Base-by-base conservation (phyloP, 768 basidiomycete genomes). In the Amanita thiersii region DNA sequence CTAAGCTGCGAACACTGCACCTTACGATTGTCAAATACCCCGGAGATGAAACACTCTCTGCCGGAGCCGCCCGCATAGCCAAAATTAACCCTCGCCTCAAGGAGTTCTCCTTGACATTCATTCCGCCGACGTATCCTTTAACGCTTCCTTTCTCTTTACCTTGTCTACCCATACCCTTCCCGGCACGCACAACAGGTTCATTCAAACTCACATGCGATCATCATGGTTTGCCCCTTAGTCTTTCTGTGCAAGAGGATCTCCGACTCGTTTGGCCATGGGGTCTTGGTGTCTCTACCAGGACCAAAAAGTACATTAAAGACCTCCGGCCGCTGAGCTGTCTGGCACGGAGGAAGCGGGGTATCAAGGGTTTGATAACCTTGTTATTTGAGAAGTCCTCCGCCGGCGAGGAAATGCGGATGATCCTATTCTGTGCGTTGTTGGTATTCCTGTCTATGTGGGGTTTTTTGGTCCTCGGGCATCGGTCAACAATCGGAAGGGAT, bases 1-100 rank as follows among this genome's bases (percentile, higher is more conserved):
- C 70, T 21, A 79, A 77, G 47, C 71, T 87, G 4, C 78, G 74
- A 43, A 72, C 72, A 4, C 68, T 87, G 8, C 58, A 71, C 20
- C 63, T 85, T 9, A 77, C 79, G 4, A 68, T 86, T 33, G 82
- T 87, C 46, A 75, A 72, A 52, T 75, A 78, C 46, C 74, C 75
- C 20, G 77, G 78, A 24, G 81, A 85, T 46, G 76, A 75, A 42
- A 57, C 74, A 2, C 70, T 86, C 37, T 59, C 72, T 5, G 55
- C 65, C 18, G 76, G 81, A 40, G 82, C 81, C 10, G 61, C 67
- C 3, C 75, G 73, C 24, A 75, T 87, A 44, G 81, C 81, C 10
- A 73, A 63, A 46, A 62, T 66, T 21, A 83, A 83, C 49, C 85
- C 85, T 0, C 79, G 79, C 19, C 64, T 87, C n/a, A 58, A 65